Conservation (phyloP, 805 yeast genomes). For the Ogataea zsoltii region DNA sequence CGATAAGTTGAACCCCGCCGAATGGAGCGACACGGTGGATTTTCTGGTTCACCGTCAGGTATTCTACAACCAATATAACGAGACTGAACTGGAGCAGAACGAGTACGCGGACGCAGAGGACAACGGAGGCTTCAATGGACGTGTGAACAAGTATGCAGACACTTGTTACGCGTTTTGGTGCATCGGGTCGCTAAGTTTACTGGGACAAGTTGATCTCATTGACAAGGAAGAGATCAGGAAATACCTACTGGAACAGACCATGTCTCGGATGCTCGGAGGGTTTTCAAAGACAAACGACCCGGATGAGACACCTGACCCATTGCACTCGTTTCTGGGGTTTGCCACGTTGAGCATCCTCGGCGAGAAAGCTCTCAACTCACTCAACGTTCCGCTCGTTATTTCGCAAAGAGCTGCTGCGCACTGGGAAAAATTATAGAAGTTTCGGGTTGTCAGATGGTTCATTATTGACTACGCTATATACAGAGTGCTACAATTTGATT, state of each 20-base stretch:
- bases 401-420: constrained; percentile 18
- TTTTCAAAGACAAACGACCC: constrained; percentile 62
- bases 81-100: constrained; percentile 26
- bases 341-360: constrained; percentile 48
- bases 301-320: constrained; percentile 63
- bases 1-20: constrained; percentile 26
- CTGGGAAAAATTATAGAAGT: constrained; percentile 23
- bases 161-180: constrained; percentile 91
- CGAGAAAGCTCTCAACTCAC: constrained; percentile 6
- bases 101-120: constrained; percentile 47
- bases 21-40: constrained; percentile 43
- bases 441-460: neutral
- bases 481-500: constrained; percentile 40
- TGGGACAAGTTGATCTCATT: constrained; percentile 36
- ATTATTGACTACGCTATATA: constrained; percentile 6
- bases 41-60: constrained; percentile 73
- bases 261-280: constrained; percentile 70
- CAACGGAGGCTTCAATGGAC: constrained; percentile 81
- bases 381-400: constrained; percentile 28
- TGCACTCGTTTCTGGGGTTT: constrained; percentile 64
- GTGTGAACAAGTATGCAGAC: constrained; percentile 82
- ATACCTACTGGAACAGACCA: constrained; percentile 57
- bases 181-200: constrained; percentile 53
- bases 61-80: constrained; percentile 34
- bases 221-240: constrained; percentile 37